A percentile compares a stretch with the other conserved stretches of the same genome.
Evolutionary conservation across 352 stramenopile species (phyloP).

Genomic region (Halophytophthora batemanensis): DNA sequence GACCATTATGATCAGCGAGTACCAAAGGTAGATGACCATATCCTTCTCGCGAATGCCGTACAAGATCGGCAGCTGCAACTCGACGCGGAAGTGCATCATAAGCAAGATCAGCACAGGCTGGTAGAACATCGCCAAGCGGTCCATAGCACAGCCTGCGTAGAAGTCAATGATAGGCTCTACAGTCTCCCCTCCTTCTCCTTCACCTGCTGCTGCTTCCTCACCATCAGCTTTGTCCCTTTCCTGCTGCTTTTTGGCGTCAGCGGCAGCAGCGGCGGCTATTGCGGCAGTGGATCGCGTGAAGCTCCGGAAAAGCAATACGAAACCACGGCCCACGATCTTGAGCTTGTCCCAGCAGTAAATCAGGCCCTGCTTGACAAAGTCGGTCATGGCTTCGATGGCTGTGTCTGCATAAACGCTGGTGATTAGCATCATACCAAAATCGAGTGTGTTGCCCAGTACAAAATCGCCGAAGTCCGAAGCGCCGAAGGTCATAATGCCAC

Average conservation of each 20-base stretch:
- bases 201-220: conserved; percentile 20
- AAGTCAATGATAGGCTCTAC: conserved; percentile 97
- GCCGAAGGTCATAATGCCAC: conserved; percentile 93
- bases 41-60: conserved; percentile 97
- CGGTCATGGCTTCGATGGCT: conserved; percentile 70
- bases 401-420: conserved; percentile 91
- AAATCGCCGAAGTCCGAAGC: conserved; percentile 97
- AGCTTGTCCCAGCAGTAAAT: conserved; percentile 34
- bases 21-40: conserved; percentile 97
- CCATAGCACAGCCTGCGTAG: conserved; percentile 89
- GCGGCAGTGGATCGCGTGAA: conserved; percentile 45
- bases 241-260: conserved; percentile 3
- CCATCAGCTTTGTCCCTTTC: conserved; percentile 42
- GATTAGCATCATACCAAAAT: conserved; percentile 95
- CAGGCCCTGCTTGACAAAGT: conserved; percentile 47
- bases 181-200: conserved; percentile 78
- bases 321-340: conserved; percentile 28
- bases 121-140: conserved; percentile 92
- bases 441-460: conserved; percentile 92
- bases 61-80: conserved; percentile 90
- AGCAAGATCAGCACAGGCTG: conserved; percentile 93
- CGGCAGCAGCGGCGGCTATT: conserved; percentile 4
- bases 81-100: conserved; percentile 94
- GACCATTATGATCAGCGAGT: conserved; percentile 93
- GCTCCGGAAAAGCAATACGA: conserved; percentile 46